These are phyloP conservation scores for Clonostachys rosea DNA, from an alignment of 2,329 filamentous ascomycete species.

Conservation along the genomic window DNA sequence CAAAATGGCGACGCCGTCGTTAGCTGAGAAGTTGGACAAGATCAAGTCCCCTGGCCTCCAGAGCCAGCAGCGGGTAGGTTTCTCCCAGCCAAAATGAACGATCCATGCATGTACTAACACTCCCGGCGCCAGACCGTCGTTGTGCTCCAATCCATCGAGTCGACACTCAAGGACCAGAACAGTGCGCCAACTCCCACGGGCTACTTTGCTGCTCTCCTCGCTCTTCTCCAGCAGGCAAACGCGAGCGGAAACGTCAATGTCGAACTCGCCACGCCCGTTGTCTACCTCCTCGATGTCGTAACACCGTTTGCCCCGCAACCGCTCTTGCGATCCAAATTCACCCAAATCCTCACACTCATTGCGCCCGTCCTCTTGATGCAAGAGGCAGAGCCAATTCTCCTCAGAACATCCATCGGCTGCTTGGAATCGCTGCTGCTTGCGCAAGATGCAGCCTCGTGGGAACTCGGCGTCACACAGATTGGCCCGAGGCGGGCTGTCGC, in stretches of 20 bases:
- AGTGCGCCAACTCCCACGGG: conserved; percentile 79
- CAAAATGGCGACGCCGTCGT: conserved; percentile 23
- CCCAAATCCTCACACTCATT: conserved; percentile 82
- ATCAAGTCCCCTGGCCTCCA: conserved; percentile 95
- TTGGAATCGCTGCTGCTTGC: conserved; percentile 87
- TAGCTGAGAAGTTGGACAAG: conserved; percentile 93
- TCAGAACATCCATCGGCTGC: conserved; percentile 86
- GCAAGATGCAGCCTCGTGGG: conserved; percentile 86
- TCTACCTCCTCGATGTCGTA: conserved; percentile 93
- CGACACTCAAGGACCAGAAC: conserved; percentile 85
- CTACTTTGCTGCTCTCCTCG: conserved; percentile 93
- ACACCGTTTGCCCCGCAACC: conserved; percentile 80
- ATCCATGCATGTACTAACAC: conserved; percentile 4
- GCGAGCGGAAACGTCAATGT: conserved; percentile 68
- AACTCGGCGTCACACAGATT: conserved; percentile 75
- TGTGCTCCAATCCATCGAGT: conserved; percentile 86
- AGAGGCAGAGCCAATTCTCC: conserved; percentile 80
- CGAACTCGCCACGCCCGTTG: conserved; percentile 77
- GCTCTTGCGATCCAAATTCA: conserved; percentile 90
- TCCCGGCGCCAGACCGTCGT: conserved; percentile 61
- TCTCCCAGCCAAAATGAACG: neutral
- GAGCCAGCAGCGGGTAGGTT: conserved; percentile 81
- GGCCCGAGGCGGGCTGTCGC: conserved; percentile 84
- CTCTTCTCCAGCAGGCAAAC: conserved; percentile 76
- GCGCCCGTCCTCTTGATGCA: conserved; percentile 76